These are phyloP conservation scores for Solanum chilense DNA, from an alignment of 257 asterid genomes.

Conservation along the genomic window DNA sequence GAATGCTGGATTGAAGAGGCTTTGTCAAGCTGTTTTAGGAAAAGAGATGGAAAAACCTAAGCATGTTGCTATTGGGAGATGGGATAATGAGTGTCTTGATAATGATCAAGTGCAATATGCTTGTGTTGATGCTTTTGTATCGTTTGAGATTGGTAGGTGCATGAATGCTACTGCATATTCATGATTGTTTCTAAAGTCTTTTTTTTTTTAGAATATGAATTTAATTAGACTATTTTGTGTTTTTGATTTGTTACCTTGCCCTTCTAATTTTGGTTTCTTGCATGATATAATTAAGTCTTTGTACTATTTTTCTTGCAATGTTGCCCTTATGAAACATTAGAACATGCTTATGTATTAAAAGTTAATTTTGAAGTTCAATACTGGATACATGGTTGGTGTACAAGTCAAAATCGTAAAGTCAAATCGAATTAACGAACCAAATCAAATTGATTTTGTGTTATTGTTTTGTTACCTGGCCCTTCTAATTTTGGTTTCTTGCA, in stretches of 20 bases:
- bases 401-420: no score
- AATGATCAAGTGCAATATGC: constrained; percentile 12
- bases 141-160: constrained; percentile 8
- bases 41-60: constrained; percentile 12
- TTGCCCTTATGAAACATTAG: no score
- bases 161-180: neutral
- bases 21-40: constrained; percentile 12
- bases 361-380: no score
- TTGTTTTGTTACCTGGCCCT: neutral
- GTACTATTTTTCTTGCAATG: no score
- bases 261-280: no score
- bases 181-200: neutral
- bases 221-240: neutral
- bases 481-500: no score
- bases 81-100: constrained; percentile 14
- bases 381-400: no score
- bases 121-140: constrained; percentile 22
- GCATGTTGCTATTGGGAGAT: constrained; percentile 12
- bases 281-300: no score
- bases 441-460: neutral
- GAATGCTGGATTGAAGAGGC: constrained; percentile 14
- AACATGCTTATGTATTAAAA: no score
- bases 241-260: neutral
- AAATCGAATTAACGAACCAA: no score
- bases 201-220: neutral